Conservation (phyloP, 1,284 basidiomycete genomes). For the Filobasidium uniguttulatum region DNA sequence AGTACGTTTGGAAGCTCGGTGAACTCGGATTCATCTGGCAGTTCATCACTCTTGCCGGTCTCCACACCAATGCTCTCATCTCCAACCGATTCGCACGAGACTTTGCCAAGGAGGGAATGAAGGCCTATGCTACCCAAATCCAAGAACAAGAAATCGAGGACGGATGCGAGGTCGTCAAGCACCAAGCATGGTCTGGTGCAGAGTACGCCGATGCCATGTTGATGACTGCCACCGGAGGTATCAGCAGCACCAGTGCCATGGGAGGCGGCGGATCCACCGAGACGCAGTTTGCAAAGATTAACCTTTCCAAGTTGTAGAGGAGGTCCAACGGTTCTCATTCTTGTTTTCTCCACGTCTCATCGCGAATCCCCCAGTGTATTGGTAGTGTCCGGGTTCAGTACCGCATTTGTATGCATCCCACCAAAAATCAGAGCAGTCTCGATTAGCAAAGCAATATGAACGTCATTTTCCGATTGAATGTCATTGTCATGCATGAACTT, state of each 20-base stretch:
- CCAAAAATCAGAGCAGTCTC: too few relatives aligned
- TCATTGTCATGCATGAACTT: too few relatives aligned
- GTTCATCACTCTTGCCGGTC: constrained; percentile 92
- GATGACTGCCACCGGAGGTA: constrained; percentile 87
- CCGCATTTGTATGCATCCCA: too few relatives aligned
- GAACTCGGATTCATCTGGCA: constrained; percentile 55
- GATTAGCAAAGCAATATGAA: too few relatives aligned
- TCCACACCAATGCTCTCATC: constrained; percentile 96
- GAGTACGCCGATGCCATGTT: constrained; percentile 83
- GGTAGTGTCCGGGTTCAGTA: too few relatives aligned
- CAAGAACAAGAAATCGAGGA: constrained; percentile 74
- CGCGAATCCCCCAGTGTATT: too few relatives aligned
- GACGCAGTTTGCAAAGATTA: constrained; percentile 52
- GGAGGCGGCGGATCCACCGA: constrained; percentile 78
- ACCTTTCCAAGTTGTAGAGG: constrained; percentile 10
- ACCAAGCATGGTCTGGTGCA: constrained; percentile 71
- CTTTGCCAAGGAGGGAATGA: constrained; percentile 68
- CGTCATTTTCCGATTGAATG: too few relatives aligned
- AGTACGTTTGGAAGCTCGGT: constrained; percentile 68
- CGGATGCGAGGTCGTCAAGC: constrained; percentile 70
- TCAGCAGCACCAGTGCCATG: constrained; percentile 93
- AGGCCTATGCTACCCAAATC: constrained; percentile 46
- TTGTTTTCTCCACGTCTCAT: too few relatives aligned
- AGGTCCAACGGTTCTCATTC: too few relatives aligned
- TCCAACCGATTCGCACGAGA: constrained; percentile 79